Conservation (phyloP, 257 asterid species). For the Solanum chiquidenum region DNA sequence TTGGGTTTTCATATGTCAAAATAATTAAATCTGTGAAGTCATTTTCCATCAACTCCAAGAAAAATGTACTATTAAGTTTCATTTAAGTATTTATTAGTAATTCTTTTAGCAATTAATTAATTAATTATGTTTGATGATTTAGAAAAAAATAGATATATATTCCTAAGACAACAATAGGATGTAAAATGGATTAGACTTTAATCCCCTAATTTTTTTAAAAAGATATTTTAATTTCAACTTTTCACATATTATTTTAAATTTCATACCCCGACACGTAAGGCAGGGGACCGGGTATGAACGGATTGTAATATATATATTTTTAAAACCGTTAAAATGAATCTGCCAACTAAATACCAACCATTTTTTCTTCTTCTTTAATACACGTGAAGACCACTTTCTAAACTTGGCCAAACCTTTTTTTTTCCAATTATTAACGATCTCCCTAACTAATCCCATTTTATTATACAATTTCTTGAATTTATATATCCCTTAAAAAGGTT, state of each 20-base stretch:
- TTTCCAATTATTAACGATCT: not conserved
- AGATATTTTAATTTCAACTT: no score
- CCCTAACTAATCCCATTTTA: not conserved
- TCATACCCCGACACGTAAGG: no score
- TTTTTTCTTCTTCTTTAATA: not conserved
- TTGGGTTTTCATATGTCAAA: not conserved
- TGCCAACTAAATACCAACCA: not conserved
- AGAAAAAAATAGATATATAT: not conserved
- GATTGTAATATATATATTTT: no score
- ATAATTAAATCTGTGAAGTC: not conserved
- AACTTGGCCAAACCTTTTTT: not conserved
- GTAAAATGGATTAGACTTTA: not conserved
- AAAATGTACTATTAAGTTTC: not conserved
- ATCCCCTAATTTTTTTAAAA: no score
- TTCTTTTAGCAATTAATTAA: not conserved
- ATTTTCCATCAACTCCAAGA: not conserved
- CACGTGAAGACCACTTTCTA: slow-evolving; percentile 6
- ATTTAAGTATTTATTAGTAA: not conserved
- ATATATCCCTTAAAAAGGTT: not conserved
- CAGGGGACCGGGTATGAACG: no score
- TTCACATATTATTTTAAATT: no score
- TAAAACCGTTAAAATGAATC: not conserved
- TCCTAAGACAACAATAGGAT: not conserved
- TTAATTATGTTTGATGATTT: not conserved
- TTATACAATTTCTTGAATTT: not conserved